These are phyloP conservation scores for Talaromyces proteolyticus DNA, from an alignment of 495 filamentous ascomycete genomes.

Conservation along the genomic window DNA sequence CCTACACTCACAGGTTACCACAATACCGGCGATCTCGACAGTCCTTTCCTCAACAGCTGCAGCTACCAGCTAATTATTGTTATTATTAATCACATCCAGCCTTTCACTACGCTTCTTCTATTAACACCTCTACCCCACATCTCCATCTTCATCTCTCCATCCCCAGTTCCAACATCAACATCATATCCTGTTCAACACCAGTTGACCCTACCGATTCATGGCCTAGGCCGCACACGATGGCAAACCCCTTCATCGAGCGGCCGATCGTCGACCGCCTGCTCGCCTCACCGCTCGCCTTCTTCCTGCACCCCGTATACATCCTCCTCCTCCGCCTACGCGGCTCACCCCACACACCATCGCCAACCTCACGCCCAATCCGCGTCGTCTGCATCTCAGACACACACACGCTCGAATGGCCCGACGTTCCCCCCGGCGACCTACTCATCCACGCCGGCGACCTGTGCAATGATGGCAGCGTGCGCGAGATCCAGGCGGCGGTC, in stretches of 20 bases:
- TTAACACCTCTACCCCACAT: too few species aligned
- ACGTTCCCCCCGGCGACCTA: conserved; percentile 73
- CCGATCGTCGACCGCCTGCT: conserved; percentile 39
- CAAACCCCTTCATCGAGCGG: conserved; percentile 43
- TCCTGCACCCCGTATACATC: conserved; percentile 52
- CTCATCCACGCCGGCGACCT: conserved; percentile 89
- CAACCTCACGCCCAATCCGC: conserved; percentile 50
- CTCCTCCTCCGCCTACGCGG: conserved; percentile 59
- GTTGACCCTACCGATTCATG: background rate
- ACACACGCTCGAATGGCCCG: conserved; percentile 57
- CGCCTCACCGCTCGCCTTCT: conserved; percentile 41
- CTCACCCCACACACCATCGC: conserved; percentile 46
- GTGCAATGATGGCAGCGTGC: conserved; percentile 61
- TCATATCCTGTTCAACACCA: too few species aligned
- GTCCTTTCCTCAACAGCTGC: too few species aligned
- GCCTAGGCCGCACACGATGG: conserved; percentile 15
- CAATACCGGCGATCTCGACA: too few species aligned
- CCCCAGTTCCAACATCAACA: too few species aligned
- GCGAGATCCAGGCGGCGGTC: conserved; percentile 68
- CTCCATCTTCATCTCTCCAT: too few species aligned
- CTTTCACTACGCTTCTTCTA: too few species aligned
- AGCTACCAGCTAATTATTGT: too few species aligned
- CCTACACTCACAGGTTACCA: too few species aligned
- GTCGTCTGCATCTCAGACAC: conserved; percentile 92
- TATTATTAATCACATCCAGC: too few species aligned